Evolutionary conservation across 176 grass and related monocot species (phyloP), one percentile per base, ranked within the genome.

Genomic region (Puya raimondii): DNA sequence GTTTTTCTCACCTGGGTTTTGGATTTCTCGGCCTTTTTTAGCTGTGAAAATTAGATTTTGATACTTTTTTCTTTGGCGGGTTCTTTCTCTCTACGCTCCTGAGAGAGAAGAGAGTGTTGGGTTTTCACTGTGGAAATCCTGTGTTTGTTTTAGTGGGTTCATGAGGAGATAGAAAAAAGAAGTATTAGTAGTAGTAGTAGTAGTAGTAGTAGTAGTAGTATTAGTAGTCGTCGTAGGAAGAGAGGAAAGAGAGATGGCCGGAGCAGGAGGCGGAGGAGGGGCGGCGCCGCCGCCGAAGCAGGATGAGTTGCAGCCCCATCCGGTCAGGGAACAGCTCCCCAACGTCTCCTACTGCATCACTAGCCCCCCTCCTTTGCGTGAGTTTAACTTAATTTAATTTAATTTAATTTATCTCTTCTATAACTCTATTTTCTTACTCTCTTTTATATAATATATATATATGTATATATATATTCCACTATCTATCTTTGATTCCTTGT

Each of bases 311-410:
- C 87, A 86, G 63, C 87, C 94, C 65, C 90, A 93, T 51, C 89
- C 86, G 58, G 80, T 82, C 53, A 99, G 84, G 87, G 94, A 99
- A 79, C 94, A 99, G 87, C 67, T 99, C 26, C 59, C 89, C 48
- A 51, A 25, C 72, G 80, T 99, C 9, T 78, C 89, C 63, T 99
- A 80, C 79, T 99, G 94, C 69, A 93, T 99, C 80, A 93, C 87
- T 9, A 99, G 94, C 59, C 94, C 94, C 51, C 94, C 94, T 61
- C 89, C 87, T 61, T 91, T 89, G 94, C 94, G 94, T 99, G 81
- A 84, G 86, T 81, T 79, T 51, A 18, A 26, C 56, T 23, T 53
- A 42, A 61, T 71, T 26, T 61, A 27, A 23, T 42, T 79, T 51
- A 71, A 70, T 8, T n/a, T n/a, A n/a, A n/a, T n/a, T n/a, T n/a